These are phyloP conservation scores for Annulohypoxylon nitens DNA, from an alignment of 495 filamentous ascomycete species.

Conservation along the genomic window DNA sequence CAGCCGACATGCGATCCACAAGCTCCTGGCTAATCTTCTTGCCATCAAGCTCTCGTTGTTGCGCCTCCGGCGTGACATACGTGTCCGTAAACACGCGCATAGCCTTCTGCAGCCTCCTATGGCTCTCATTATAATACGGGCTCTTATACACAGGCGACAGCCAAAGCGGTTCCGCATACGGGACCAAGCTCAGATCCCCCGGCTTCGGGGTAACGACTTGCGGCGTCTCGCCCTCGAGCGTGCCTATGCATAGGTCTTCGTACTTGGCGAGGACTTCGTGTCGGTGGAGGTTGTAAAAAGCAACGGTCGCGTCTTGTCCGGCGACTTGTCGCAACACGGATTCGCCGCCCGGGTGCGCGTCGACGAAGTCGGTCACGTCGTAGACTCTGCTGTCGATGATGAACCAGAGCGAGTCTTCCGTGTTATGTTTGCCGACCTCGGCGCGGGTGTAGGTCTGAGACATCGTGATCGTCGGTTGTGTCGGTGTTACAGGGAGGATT, in stretches of 20 bases:
- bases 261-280: constrained; percentile 90
- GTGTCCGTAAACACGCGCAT: constrained; percentile 80
- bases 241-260: constrained; percentile 78
- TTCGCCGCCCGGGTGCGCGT: constrained; percentile 90
- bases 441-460: constrained; percentile 74
- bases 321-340: constrained; percentile 87
- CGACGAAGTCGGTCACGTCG: constrained; percentile 91
- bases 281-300: constrained; percentile 94
- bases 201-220: constrained; percentile 77
- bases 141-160: constrained; percentile 81
- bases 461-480: constrained; percentile 26
- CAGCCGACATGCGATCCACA: constrained; percentile 80
- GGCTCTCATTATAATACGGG: constrained; percentile 85
- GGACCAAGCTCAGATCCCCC: constrained; percentile 79
- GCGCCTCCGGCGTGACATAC: constrained; percentile 79
- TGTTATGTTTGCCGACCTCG: constrained; percentile 85
- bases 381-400: constrained; percentile 93
- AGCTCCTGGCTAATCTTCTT: constrained; percentile 80
- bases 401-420: constrained; percentile 80
- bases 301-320: constrained; percentile 85
- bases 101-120: constrained; percentile 76
- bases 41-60: constrained; percentile 81
- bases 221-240: constrained; percentile 78
- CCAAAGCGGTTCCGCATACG: constrained; percentile 87
- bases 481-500: background rate